Evolutionary conservation across 257 asterid species (phyloP).

Genomic region (Scutellaria baicalensis): DNA sequence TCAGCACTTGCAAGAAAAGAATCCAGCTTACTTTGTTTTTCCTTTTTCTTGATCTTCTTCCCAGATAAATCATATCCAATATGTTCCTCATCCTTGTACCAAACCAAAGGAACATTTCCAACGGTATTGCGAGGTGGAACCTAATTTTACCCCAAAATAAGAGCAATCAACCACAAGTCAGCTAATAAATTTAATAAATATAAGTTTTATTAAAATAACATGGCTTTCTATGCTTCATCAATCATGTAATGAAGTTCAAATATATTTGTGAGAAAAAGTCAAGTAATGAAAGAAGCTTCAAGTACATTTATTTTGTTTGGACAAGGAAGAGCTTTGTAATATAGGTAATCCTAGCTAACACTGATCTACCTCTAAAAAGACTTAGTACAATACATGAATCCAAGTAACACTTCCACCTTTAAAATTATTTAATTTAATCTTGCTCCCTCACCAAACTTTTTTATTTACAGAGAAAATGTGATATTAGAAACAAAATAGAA

Average conservation of each 20-base stretch:
- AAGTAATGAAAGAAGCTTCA: background rate
- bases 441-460: background rate
- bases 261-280: background rate
- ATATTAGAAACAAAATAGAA: background rate
- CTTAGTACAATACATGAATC: background rate
- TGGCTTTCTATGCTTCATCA: background rate
- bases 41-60: slow-evolving; percentile 88
- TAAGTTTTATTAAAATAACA: background rate
- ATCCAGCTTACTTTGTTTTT: slow-evolving; percentile 68
- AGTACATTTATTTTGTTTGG: background rate
- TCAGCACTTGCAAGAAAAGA: slow-evolving; percentile 75
- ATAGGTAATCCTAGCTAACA: background rate
- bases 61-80: slow-evolving; percentile 86
- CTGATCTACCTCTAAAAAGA: background rate
- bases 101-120: slow-evolving; percentile 79
- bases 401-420: background rate
- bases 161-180: slow-evolving; percentile 7
- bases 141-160: slow-evolving; percentile 29
- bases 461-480: background rate
- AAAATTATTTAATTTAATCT: background rate
- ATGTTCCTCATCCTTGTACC: slow-evolving; percentile 96
- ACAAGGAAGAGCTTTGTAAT: background rate
- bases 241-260: background rate
- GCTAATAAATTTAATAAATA: background rate
- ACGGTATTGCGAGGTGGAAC: slow-evolving; percentile 88